Evolutionary conservation across 2,329 filamentous ascomycete species (phyloP).

Genomic region (Aspergillus carbonarius): DNA sequence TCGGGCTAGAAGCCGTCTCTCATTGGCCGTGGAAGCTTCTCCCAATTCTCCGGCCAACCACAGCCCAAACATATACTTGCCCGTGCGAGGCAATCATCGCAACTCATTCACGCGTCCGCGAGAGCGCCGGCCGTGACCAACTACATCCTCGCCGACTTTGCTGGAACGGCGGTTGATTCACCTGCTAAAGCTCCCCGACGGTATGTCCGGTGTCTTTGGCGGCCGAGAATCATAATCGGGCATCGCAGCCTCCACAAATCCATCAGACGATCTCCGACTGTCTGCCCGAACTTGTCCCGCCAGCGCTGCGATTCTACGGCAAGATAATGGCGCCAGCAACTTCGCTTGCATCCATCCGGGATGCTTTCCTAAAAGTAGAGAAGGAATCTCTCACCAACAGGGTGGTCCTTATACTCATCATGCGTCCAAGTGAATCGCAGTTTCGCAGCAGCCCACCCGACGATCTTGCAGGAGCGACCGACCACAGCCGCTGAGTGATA

Average conservation of each 20-base stretch:
- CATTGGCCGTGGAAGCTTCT: constrained; percentile 1
- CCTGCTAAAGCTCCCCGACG: too few species aligned
- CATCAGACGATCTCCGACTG: not conserved
- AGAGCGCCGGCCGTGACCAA: not conserved
- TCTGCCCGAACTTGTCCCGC: not conserved
- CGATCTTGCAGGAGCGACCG: not conserved
- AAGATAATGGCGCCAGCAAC: not conserved
- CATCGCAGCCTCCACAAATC: not conserved
- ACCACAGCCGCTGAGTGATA: constrained; percentile 24
- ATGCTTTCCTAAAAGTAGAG: not conserved
- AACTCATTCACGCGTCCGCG: not conserved
- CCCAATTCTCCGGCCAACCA: constrained; percentile 1
- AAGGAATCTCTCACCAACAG: not conserved
- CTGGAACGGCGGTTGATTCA: not conserved
- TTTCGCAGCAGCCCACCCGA: not conserved
- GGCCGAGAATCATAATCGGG: constrained; percentile 2
- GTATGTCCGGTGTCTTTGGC: not conserved
- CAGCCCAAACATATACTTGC: constrained; percentile 3
- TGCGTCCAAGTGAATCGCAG: constrained; percentile 1
- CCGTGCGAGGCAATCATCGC: not conserved
- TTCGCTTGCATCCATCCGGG: not conserved
- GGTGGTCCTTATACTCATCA: not conserved
- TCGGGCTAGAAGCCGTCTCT: not conserved
- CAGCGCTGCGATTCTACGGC: not conserved
- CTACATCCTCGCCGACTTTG: not conserved